These are phyloP conservation scores for Coemansia sp. DNA, from an alignment of 192 early-diverging fungal genomes.

Conservation along the genomic window DNA sequence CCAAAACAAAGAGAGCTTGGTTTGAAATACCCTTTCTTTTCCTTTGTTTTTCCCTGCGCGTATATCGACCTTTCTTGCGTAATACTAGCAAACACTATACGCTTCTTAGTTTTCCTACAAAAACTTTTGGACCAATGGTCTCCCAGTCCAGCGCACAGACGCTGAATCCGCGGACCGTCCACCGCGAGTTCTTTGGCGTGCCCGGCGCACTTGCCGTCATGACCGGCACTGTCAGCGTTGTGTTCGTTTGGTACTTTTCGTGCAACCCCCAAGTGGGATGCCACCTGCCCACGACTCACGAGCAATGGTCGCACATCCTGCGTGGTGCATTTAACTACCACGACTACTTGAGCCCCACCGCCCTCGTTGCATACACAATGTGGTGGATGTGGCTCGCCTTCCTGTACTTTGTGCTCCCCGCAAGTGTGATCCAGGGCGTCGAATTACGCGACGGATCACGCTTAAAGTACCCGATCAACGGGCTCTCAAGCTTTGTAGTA, in stretches of 20 bases:
- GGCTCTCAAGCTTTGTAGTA: constrained; percentile 61
- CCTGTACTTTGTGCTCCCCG: constrained; percentile 70
- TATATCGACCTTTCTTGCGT: not conserved
- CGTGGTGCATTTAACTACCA: constrained; percentile 46
- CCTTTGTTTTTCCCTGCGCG: not conserved
- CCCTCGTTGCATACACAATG: constrained; percentile 53
- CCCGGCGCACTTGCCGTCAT: constrained; percentile 62
- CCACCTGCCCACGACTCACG: constrained; percentile 40
- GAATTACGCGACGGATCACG: constrained; percentile 67
- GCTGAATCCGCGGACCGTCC: constrained; percentile 66
- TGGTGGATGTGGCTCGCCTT: constrained; percentile 74
- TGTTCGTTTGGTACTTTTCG: constrained; percentile 52
- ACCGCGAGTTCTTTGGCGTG: constrained; percentile 81
- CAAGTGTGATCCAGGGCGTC: constrained; percentile 62
- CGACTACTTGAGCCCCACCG: constrained; percentile 45
- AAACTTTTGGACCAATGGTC: not conserved
- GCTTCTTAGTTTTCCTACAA: not conserved
- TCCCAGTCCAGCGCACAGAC: constrained; percentile 2
- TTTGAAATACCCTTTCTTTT: no score
- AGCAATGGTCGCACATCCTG: constrained; percentile 35
- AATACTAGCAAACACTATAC: no score
- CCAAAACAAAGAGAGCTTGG: no score
- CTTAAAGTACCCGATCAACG: constrained; percentile 85
- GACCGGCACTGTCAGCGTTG: constrained; percentile 36
- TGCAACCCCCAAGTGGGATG: constrained; percentile 57